Conservation (phyloP, 1,139 yeast species). For the Hemisphaericaspora xylofermentans region DNA sequence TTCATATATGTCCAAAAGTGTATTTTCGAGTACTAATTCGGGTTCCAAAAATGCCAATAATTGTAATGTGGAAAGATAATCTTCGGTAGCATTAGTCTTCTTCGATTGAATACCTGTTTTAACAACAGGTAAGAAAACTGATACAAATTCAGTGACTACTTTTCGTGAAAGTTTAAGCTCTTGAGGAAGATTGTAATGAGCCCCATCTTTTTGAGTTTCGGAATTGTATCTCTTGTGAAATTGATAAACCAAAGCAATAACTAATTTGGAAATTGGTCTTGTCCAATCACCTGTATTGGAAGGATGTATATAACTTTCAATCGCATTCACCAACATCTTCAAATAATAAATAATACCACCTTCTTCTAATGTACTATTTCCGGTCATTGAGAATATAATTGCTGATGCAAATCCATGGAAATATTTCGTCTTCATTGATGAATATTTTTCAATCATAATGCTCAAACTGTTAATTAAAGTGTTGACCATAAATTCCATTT, state of each 20-base stretch:
- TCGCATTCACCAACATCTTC: constrained; percentile 58
- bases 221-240: constrained; percentile 57
- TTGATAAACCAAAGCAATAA: constrained; percentile 54
- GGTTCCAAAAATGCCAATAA: constrained; percentile 67
- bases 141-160: constrained; percentile 50
- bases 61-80: constrained; percentile 61
- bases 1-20: constrained; percentile 77
- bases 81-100: constrained; percentile 53
- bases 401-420: constrained; percentile 63
- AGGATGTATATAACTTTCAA: constrained; percentile 89
- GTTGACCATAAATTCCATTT: constrained; percentile 58
- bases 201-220: constrained; percentile 46
- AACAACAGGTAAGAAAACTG: constrained; percentile 56
- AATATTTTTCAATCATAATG: constrained; percentile 40
- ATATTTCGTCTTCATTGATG: constrained; percentile 41
- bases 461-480: constrained; percentile 55
- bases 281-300: constrained; percentile 90
- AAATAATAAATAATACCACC: constrained; percentile 57
- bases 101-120: constrained; percentile 82
- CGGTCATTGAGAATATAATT: constrained; percentile 63
- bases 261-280: constrained; percentile 60
- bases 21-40: constrained; percentile 56
- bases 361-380: constrained; percentile 37
- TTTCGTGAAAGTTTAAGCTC: constrained; percentile 44
- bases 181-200: constrained; percentile 44